These are phyloP conservation scores for Zasmidium cellare DNA, from an alignment of 2,329 filamentous ascomycete genomes.

Conservation along the genomic window DNA sequence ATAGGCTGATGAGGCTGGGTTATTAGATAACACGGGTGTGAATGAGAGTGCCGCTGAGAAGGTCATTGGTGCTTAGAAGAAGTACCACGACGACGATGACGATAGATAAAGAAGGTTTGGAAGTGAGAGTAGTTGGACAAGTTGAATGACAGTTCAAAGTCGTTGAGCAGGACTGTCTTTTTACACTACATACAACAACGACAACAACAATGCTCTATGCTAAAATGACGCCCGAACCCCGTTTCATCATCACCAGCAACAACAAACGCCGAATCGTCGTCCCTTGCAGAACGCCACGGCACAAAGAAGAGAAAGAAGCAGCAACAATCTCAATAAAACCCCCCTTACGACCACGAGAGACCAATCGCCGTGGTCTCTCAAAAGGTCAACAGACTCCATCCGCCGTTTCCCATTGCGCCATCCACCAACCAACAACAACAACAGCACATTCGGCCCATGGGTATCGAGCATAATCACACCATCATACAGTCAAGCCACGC, in stretches of 20 bases:
- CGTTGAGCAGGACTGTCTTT: not conserved
- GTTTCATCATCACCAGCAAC: not conserved
- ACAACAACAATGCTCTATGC: no score
- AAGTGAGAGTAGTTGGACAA: not conserved
- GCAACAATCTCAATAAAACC: not conserved
- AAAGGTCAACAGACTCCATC: not conserved
- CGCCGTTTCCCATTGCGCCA: not conserved
- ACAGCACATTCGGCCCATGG: not conserved
- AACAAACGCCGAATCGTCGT: not conserved
- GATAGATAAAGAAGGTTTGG: constrained; percentile 1
- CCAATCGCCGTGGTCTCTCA: not conserved
- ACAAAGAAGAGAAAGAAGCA: not conserved
- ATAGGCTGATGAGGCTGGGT: no score
- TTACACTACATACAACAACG: constrained; percentile 2
- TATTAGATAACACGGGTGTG: constrained; percentile 52
- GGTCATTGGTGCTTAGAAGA: constrained; percentile 10
- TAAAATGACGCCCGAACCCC: not conserved
- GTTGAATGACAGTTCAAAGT: not conserved
- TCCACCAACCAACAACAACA: no score
- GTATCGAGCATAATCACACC: constrained; percentile 6
- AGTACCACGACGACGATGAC: not conserved
- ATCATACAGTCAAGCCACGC: not conserved
- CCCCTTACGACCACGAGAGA: not conserved
- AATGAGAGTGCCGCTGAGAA: constrained; percentile 20
- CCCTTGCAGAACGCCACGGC: not conserved